Evolutionary conservation across 176 grass and related monocot genomes (phyloP).

Genomic region (Raddia distichophylla): DNA sequence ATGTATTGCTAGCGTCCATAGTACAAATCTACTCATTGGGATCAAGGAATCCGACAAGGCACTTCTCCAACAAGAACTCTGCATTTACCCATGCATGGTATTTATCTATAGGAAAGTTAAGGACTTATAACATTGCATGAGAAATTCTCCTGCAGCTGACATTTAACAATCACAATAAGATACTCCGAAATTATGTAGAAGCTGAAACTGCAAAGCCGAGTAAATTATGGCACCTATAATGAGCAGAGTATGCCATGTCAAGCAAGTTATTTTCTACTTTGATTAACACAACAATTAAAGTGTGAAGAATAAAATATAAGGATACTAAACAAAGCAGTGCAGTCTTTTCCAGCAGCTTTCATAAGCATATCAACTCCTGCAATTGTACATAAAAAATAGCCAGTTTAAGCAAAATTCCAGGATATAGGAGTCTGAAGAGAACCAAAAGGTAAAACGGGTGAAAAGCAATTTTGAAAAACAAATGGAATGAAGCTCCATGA

Average conservation of each 20-base stretch:
- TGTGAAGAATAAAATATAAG: constrained; percentile 48
- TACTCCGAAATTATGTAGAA: constrained; percentile 25
- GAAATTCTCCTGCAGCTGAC: neutral
- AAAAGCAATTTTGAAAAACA: constrained; percentile 16
- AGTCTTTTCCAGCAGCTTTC: constrained; percentile 94
- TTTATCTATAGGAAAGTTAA: constrained; percentile 81
- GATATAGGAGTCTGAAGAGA: constrained; percentile 1
- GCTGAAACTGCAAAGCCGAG: neutral
- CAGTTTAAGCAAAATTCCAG: constrained; percentile 7
- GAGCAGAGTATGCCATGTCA: neutral
- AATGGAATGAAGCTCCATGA: constrained; percentile 5
- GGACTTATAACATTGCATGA: constrained; percentile 20
- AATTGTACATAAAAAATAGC: constrained; percentile 31
- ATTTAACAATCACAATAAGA: constrained; percentile 12
- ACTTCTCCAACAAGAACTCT: constrained; percentile 90
- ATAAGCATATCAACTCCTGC: constrained; percentile 96
- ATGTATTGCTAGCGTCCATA: neutral
- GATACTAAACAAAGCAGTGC: constrained; percentile 95
- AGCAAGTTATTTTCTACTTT: constrained; percentile 2
- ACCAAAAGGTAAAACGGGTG: neutral
- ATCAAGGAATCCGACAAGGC: constrained; percentile 79
- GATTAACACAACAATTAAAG: neutral
- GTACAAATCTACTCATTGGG: constrained; percentile 42
- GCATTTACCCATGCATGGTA: constrained; percentile 96
- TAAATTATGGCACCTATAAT: neutral